These are phyloP conservation scores for Clitopilus hobsonii DNA, from an alignment of 768 basidiomycete genomes.

Conservation along the genomic window DNA sequence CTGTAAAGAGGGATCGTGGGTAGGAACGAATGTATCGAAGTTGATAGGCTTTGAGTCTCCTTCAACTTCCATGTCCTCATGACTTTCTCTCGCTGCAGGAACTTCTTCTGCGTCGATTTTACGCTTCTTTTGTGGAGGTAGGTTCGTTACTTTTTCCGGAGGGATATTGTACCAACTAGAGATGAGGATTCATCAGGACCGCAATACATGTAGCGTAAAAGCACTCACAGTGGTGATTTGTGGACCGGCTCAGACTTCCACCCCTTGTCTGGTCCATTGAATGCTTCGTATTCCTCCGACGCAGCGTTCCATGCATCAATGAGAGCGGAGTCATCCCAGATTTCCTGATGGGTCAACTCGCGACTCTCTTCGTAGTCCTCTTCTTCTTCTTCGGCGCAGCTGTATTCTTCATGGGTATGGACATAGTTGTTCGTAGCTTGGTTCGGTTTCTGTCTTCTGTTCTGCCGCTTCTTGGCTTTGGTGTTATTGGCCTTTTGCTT, in stretches of 20 bases:
- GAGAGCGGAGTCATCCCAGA: constrained; percentile 85
- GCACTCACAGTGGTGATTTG: constrained; percentile 67
- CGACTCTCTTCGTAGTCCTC: constrained; percentile 51
- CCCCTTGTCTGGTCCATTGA: constrained; percentile 61
- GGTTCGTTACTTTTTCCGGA: constrained; percentile 12
- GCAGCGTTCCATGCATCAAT: constrained; percentile 85
- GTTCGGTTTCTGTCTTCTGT: constrained; percentile 32
- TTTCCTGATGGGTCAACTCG: constrained; percentile 65
- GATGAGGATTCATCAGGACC: constrained; percentile 1
- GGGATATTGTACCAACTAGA: constrained; percentile 79
- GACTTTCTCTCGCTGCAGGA: neutral
- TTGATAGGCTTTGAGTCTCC: constrained; percentile 59
- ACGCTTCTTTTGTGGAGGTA: constrained; percentile 16
- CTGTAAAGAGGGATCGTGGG: constrained; percentile 62
- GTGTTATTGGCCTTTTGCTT: constrained; percentile 47
- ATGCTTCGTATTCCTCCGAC: constrained; percentile 72
- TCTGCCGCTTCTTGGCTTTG: constrained; percentile 22
- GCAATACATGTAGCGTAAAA: neutral
- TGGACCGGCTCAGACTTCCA: constrained; percentile 73
- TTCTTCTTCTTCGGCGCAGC: constrained; percentile 24
- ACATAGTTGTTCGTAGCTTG: neutral
- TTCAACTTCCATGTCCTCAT: constrained; percentile 22
- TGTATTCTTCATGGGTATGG: constrained; percentile 19
- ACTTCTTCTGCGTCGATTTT: constrained; percentile 4
- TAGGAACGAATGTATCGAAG: constrained; percentile 67